These are phyloP conservation scores for Aphanomyces euteiches DNA, from an alignment of 352 stramenopile genomes.

Conservation along the genomic window DNA sequence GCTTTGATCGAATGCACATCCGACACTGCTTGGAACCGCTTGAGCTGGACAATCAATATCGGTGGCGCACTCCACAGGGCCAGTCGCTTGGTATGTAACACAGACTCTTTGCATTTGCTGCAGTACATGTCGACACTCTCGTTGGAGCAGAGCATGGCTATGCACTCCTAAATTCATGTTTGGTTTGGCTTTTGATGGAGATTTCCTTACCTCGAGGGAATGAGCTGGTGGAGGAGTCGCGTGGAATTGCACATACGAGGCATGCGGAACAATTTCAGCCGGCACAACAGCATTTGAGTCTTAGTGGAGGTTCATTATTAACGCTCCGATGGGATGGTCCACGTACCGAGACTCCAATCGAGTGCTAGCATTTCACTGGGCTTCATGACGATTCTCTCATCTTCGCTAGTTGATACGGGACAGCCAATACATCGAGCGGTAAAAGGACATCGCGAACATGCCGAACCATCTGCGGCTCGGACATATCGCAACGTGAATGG, in stretches of 20 bases:
- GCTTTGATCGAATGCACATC: slow-evolving; percentile 75
- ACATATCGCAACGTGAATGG: slow-evolving; percentile 24
- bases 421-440: slow-evolving; percentile 16
- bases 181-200: not conserved
- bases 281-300: not conserved
- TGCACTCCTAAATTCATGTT: slow-evolving; percentile 37
- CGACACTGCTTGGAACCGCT: slow-evolving; percentile 51
- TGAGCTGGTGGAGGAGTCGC: slow-evolving; percentile 11
- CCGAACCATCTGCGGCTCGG: slow-evolving; percentile 3
- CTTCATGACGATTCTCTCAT: not conserved
- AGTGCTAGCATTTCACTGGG: slow-evolving; percentile 18
- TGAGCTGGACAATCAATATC: slow-evolving; percentile 60
- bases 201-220: slow-evolving; percentile 17
- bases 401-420: not conserved
- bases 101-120: slow-evolving; percentile 37
- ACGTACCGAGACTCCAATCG: slow-evolving; percentile 19
- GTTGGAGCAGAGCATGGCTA: slow-evolving; percentile 47
- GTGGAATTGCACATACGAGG: slow-evolving; percentile 22
- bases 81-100: slow-evolving; percentile 48
- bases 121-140: slow-evolving; percentile 49
- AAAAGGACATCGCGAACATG: slow-evolving; percentile 24
- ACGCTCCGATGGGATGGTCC: too few species aligned
- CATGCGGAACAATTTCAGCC: not conserved
- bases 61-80: slow-evolving; percentile 53
- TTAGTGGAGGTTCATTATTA: too few species aligned